Conservation (phyloP, 2,329 filamentous ascomycete species). For the Fusarium citri region DNA sequence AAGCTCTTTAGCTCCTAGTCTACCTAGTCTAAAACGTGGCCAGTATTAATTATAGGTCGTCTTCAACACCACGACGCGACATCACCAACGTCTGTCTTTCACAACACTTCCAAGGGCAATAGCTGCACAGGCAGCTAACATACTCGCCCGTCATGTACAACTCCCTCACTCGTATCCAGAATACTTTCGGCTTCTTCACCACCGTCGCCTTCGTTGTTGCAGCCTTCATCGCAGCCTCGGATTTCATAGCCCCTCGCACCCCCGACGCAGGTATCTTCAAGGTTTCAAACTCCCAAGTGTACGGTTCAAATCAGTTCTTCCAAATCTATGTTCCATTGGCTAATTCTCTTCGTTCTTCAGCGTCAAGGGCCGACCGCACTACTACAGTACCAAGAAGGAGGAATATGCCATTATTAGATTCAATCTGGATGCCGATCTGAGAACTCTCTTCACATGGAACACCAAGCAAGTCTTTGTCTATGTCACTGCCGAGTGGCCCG, state of each 20-base stretch:
- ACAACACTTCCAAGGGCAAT: constrained; percentile 17
- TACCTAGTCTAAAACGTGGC: constrained; percentile 38
- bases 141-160: constrained; percentile 79
- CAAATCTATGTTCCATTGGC: neutral
- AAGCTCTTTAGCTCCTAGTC: constrained; percentile 16
- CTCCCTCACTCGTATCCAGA: constrained; percentile 84
- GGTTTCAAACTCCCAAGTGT: constrained; percentile 88
- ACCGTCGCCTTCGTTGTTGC: constrained; percentile 88
- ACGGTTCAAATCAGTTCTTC: constrained; percentile 49
- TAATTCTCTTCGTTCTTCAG: constrained; percentile 57
- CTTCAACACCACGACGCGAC: constrained; percentile 37
- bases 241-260: constrained; percentile 75
- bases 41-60: constrained; percentile 25
- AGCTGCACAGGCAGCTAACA: constrained; percentile 27
- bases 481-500: constrained; percentile 81
- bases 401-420: constrained; percentile 97
- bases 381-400: constrained; percentile 91
- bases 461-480: constrained; percentile 99
- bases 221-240: constrained; percentile 82
- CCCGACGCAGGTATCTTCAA: constrained; percentile 71
- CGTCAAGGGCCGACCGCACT: constrained; percentile 91
- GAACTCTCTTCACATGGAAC: constrained; percentile 97
- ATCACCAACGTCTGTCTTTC: constrained; percentile 21
- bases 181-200: constrained; percentile 98
- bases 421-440: constrained; percentile 90